A percentile compares a stretch with the other conserved stretches of the same genome.
phyloP scores from a whole-genome alignment of 2,329 filamentous ascomycete species.

The Ilyonectria destructans region DNA sequence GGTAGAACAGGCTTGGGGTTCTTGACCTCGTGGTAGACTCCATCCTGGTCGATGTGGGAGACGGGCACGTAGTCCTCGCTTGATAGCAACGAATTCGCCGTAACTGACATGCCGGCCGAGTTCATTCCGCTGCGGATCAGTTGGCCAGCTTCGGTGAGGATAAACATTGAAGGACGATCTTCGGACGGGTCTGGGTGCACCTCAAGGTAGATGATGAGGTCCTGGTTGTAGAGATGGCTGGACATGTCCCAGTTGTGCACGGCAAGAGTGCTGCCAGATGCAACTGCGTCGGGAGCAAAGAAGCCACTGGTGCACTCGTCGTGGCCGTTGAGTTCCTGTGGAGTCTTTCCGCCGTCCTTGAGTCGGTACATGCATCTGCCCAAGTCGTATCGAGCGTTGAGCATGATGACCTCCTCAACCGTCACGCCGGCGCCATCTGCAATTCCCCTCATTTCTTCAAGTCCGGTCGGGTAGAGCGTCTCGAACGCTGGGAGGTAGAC shows the following conservation, averaged over 20 bases:
- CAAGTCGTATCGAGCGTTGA: constrained; percentile 73
- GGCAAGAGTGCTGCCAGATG: constrained; percentile 54
- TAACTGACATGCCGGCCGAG: constrained; percentile 46
- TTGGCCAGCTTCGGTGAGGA: constrained; percentile 51
- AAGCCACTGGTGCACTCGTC: constrained; percentile 63
- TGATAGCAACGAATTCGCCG: constrained; percentile 48
- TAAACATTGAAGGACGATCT: constrained; percentile 41
- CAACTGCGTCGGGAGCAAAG: constrained; percentile 24
- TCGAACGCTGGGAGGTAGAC: constrained; percentile 26
- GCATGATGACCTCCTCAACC: constrained; percentile 67
- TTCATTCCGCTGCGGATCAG: constrained; percentile 51
- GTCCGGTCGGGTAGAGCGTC: constrained; percentile 25
- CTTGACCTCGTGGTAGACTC: constrained; percentile 15
- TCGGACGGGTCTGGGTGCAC: constrained; percentile 36
- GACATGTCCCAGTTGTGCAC: constrained; percentile 70
- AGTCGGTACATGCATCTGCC: constrained; percentile 42
- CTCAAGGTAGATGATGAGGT: constrained; percentile 50
- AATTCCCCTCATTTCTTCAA: constrained; percentile 64
- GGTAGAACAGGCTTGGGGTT: constrained; percentile 36
- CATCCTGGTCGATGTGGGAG: constrained; percentile 10
- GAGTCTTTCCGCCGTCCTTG: constrained; percentile 32
- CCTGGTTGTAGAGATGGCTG: constrained; percentile 36
- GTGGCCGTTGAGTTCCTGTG: constrained; percentile 57
- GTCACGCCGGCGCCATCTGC: constrained; percentile 63
- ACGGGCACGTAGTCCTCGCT: constrained; percentile 44